A percentile compares a stretch with the other conserved stretches of the same genome.
These are phyloP conservation scores for Neofusicoccum kwambonambiense DNA, from an alignment of 2,329 filamentous ascomycete genomes.

Conservation along the genomic window DNA sequence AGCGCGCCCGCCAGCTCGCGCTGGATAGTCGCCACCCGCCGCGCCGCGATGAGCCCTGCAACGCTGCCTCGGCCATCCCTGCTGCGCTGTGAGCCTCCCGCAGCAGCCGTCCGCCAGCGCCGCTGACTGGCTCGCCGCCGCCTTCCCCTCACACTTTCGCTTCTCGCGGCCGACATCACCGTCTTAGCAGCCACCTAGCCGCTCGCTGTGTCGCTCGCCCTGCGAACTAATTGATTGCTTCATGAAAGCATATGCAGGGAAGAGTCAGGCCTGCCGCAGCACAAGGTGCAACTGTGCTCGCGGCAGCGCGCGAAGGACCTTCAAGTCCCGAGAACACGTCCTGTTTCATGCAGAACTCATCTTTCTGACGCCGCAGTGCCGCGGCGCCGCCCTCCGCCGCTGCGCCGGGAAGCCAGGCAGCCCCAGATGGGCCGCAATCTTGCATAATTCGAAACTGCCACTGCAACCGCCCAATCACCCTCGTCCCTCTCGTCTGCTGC, in stretches of 20 bases:
- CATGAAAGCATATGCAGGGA: not conserved
- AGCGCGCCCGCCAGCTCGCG: too few relatives aligned
- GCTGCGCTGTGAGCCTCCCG: conserved; percentile 1
- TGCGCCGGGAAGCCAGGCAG: not conserved
- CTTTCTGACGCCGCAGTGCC: not conserved
- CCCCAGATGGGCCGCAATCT: not conserved
- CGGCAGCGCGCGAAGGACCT: not conserved
- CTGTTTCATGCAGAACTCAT: conserved; percentile 2
- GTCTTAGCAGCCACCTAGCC: not conserved
- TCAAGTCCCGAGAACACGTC: not conserved
- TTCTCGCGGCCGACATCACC: not conserved
- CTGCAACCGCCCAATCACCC: not conserved
- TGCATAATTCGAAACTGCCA: not conserved
- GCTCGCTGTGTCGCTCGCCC: not conserved
- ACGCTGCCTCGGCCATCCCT: not conserved
- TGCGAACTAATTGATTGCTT: not conserved
- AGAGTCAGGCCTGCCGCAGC: not conserved
- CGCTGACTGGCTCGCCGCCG: not conserved
- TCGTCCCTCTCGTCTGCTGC: not conserved
- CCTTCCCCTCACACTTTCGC: not conserved
- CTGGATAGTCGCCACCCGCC: conserved; percentile 6
- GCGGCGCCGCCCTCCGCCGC: not conserved
- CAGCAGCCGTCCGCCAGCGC: not conserved
- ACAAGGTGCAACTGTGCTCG: not conserved
- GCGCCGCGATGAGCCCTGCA: not conserved